A percentile compares a stretch with the other conserved stretches of the same genome.
These are phyloP conservation scores for Diplodia corticola DNA, from an alignment of 2,329 filamentous ascomycete species.

Conservation along the genomic window DNA sequence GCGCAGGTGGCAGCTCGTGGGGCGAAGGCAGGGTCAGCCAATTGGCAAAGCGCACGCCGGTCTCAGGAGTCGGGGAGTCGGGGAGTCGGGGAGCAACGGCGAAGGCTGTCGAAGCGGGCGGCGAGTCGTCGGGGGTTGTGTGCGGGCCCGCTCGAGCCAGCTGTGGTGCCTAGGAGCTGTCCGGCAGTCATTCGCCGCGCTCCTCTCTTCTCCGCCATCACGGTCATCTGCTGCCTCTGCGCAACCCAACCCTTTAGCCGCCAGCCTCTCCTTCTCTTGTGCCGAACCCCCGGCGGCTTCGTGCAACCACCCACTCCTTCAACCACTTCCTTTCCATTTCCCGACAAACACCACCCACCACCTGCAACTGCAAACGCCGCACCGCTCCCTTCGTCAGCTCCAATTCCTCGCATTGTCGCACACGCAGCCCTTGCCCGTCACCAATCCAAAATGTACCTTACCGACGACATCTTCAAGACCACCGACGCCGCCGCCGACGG, in stretches of 20 bases:
- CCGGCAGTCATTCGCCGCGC: neutral
- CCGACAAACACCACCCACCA: neutral
- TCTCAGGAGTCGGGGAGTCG: neutral
- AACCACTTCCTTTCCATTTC: too few relatives aligned
- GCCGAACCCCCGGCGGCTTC: neutral
- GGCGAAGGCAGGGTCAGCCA: neutral
- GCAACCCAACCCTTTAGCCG: neutral
- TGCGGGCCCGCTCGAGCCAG: neutral
- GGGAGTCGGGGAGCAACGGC: too few relatives aligned
- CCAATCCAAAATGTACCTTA: slow-evolving; percentile 14
- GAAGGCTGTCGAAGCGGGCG: neutral
- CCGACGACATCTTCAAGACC: slow-evolving; percentile 20
- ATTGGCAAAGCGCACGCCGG: slow-evolving; percentile 1
- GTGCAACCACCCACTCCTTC: slow-evolving; percentile 17
- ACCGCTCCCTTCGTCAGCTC: neutral
- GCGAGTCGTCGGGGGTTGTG: slow-evolving; percentile 1
- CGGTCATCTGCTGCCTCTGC: slow-evolving; percentile 17
- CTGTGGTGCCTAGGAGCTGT: neutral
- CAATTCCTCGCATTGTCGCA: neutral
- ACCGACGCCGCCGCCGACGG: neutral
- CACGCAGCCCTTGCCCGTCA: too few relatives aligned
- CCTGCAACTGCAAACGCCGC: neutral
- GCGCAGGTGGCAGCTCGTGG: neutral
- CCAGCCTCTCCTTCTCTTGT: slow-evolving; percentile 4
- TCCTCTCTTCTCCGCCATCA: slow-evolving; percentile 3